phyloP scores from a whole-genome alignment of 306 rosid genomes.

The Erythrophleum fordii region DNA sequence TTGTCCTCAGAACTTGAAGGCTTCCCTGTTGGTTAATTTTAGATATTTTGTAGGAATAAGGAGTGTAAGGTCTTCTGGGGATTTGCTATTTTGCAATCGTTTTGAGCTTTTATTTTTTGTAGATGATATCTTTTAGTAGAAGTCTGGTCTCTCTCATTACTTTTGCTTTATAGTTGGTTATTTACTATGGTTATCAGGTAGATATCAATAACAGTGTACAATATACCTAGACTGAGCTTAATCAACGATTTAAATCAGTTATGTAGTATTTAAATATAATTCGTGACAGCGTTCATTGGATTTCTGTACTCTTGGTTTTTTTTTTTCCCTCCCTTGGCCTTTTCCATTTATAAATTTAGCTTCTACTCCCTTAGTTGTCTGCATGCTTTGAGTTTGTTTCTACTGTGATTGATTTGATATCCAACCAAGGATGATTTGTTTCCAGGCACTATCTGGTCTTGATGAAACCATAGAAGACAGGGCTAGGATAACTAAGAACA shows the following conservation, averaged over 20 bases:
- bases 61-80: too few species aligned
- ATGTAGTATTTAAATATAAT: background rate
- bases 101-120: too few species aligned
- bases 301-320: background rate
- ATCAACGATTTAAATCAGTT: background rate
- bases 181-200: background rate
- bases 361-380: background rate
- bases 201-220: background rate
- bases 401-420: background rate
- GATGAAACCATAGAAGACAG: conserved; percentile 65
- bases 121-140: too few species aligned
- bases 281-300: background rate
- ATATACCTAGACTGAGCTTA: background rate
- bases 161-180: too few species aligned
- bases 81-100: too few species aligned
- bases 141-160: too few species aligned
- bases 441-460: conserved; percentile 93
- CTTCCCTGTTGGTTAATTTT: too few species aligned
- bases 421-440: conserved; percentile 18
- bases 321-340: background rate
- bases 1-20: too few species aligned
- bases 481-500: conserved; percentile 61
- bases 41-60: too few species aligned
- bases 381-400: background rate
- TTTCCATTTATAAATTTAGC: background rate